Evolutionary conservation across 1,284 basidiomycete genomes (phyloP).

Genomic region (Quambalaria eucalypti): DNA sequence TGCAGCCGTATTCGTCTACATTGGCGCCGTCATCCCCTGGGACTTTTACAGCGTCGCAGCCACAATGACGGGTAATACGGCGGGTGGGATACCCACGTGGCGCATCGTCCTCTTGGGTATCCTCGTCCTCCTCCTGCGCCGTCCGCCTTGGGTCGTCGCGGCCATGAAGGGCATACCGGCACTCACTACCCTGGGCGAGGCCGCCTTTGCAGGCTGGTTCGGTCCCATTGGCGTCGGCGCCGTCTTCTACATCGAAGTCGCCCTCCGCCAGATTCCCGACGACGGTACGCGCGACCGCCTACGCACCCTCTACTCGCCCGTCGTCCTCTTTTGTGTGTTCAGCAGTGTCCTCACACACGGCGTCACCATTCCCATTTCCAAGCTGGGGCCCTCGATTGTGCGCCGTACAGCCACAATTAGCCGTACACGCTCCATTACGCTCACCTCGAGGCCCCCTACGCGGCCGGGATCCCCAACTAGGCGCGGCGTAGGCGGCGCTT

Average conservation of each 20-base stretch:
- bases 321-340: conserved; percentile 53
- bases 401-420: conserved; percentile 17
- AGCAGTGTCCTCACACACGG: conserved; percentile 52
- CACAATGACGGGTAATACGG: background rate
- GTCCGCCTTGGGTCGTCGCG: conserved; percentile 38
- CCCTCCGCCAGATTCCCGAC: conserved; percentile 49
- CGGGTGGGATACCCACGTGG: conserved; percentile 33
- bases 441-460: conserved; percentile 3
- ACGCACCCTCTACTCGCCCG: conserved; percentile 49
- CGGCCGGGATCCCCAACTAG: background rate
- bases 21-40: conserved; percentile 48
- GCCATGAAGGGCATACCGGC: conserved; percentile 34
- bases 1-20: conserved; percentile 49
- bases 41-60: conserved; percentile 10
- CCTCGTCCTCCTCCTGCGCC: conserved; percentile 31
- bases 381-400: conserved; percentile 34
- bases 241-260: conserved; percentile 53
- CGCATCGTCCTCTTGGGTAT: conserved; percentile 39
- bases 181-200: conserved; percentile 29
- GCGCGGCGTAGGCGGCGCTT: conserved; percentile 2
- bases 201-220: conserved; percentile 42
- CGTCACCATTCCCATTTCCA: conserved; percentile 40
- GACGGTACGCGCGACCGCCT: conserved; percentile 47
- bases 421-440: conserved; percentile 8
- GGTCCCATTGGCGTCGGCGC: conserved; percentile 47